A percentile compares a stretch with the other conserved stretches of the same genome.
phyloP scores from a whole-genome alignment of 305 asterid species.

The Solanum hybrid region DNA sequence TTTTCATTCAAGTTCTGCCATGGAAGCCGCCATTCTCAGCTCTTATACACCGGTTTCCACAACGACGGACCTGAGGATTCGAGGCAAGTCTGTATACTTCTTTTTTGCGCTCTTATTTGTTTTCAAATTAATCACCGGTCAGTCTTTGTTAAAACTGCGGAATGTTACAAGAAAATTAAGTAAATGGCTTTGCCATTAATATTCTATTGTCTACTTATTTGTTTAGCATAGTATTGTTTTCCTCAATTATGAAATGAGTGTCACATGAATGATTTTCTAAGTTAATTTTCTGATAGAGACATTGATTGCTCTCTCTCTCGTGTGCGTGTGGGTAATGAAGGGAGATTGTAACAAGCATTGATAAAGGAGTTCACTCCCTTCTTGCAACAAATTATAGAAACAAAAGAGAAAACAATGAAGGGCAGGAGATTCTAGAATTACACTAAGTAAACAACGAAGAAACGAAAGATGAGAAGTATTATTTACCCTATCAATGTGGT shows the following conservation, averaged over 20 bases:
- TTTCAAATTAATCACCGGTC: not conserved
- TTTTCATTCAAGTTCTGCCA: conserved; percentile 11
- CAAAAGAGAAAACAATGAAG: not conserved
- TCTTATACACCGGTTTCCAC: conserved; percentile 26
- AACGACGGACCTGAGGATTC: not conserved
- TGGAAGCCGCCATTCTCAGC: conserved; percentile 53
- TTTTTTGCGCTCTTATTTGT: not conserved
- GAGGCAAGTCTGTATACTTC: conserved; percentile 10
- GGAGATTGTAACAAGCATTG: not conserved
- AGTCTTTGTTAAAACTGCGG: not conserved
- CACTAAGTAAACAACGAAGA: not conserved
- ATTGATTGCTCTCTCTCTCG: not conserved
- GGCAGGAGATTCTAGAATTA: not conserved
- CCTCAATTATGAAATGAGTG: not conserved
- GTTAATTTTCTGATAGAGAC: not conserved
- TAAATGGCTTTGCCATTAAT: not conserved
- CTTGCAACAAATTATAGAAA: not conserved
- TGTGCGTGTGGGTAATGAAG: not conserved
- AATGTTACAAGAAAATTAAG: not conserved
- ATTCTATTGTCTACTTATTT: not conserved
- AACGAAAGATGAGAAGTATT: not conserved
- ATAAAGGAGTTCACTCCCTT: not conserved
- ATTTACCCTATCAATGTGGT: not conserved
- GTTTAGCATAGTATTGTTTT: not conserved
- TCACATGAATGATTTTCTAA: not conserved